phyloP scores from a whole-genome alignment of 108 stramenopile species.

The Conticribra guillardii region DNA sequence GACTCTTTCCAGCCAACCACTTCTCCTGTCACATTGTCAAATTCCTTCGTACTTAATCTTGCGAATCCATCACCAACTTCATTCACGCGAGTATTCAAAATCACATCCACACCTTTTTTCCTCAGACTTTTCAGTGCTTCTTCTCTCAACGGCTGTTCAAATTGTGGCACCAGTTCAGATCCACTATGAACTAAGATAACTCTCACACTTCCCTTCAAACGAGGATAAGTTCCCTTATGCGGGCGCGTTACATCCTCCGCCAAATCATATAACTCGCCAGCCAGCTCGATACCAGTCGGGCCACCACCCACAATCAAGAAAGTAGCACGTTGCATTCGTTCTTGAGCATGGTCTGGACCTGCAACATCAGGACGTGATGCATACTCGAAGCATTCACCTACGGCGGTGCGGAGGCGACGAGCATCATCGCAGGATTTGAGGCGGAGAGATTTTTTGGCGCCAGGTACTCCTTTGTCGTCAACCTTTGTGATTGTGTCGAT shows the following conservation, averaged over 20 bases:
- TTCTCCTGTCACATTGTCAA: slow-evolving; percentile 24
- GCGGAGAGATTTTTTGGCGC: slow-evolving; percentile 35
- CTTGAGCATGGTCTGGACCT: slow-evolving; percentile 19
- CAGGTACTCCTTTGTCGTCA: slow-evolving; percentile 48
- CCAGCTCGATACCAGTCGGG: slow-evolving; percentile 72
- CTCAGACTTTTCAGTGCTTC: slow-evolving; percentile 43
- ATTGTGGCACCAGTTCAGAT: slow-evolving; percentile 57
- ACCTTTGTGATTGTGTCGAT: slow-evolving; percentile 20
- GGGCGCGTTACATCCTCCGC: slow-evolving; percentile 40
- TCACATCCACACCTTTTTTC: slow-evolving; percentile 55
- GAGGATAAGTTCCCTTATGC: slow-evolving; percentile 52
- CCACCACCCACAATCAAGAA: slow-evolving; percentile 75
- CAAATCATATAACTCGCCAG: slow-evolving; percentile 70
- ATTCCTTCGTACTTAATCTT: slow-evolving; percentile 29
- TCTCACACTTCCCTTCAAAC: slow-evolving; percentile 31
- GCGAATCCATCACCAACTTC: slow-evolving; percentile 51
- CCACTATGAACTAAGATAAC: slow-evolving; percentile 62
- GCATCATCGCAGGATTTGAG: slow-evolving; percentile 67
- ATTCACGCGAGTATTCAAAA: slow-evolving; percentile 50
- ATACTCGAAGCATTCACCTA: slow-evolving; percentile 66
- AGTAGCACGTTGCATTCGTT: slow-evolving; percentile 48
- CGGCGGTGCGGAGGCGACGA: slow-evolving; percentile 37
- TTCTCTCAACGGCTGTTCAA: slow-evolving; percentile 49
- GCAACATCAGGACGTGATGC: slow-evolving; percentile 58
- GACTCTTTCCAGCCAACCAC: slow-evolving; percentile 31